phyloP scores from a whole-genome alignment of 2,329 filamentous ascomycete species.

The Colletotrichum sansevieriae region DNA sequence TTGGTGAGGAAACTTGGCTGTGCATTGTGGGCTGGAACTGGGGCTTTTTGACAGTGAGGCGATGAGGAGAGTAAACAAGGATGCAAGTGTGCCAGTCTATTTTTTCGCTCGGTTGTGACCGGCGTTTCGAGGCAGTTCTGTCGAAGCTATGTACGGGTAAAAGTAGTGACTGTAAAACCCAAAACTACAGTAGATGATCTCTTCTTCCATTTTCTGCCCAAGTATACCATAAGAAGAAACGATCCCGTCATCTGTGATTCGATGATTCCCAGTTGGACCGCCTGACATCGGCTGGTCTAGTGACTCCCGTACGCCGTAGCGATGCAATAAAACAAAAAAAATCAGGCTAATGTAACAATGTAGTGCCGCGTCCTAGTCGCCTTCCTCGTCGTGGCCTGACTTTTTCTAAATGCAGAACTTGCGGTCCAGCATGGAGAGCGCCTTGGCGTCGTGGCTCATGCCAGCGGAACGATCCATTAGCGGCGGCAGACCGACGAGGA shows the following conservation, averaged over 20 bases:
- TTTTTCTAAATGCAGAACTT: slow-evolving; percentile 59
- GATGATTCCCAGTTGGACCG: slow-evolving; percentile 16
- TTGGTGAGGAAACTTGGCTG: too few species aligned
- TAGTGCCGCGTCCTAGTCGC: not conserved
- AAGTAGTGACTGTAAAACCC: slow-evolving; percentile 28
- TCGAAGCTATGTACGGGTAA: slow-evolving; percentile 30
- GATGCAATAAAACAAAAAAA: slow-evolving; percentile 24
- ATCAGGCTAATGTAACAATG: slow-evolving; percentile 24
- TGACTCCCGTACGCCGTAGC: slow-evolving; percentile 35
- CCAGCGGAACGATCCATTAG: slow-evolving; percentile 67
- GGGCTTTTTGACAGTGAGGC: too few species aligned
- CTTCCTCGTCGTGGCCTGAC: too few species aligned
- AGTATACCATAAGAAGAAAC: not conserved
- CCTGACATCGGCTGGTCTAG: slow-evolving; percentile 18
- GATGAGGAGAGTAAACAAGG: not conserved
- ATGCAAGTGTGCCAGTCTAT: slow-evolving; percentile 25
- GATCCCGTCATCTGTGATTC: slow-evolving; percentile 23
- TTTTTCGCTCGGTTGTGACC: slow-evolving; percentile 19
- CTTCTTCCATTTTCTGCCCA: slow-evolving; percentile 25
- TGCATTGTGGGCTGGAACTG: too few species aligned
- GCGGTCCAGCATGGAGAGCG: slow-evolving; percentile 74
- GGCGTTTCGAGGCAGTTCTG: not conserved
- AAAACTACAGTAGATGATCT: slow-evolving; percentile 1
- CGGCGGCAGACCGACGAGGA: slow-evolving; percentile 65
- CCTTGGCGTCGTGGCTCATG: slow-evolving; percentile 72